Percentiles rank a stretch among this genome's conserved stretches.
Conservation (phyloP, 2,329 filamentous ascomycete species). For the Exserohilum turcica region DNA sequence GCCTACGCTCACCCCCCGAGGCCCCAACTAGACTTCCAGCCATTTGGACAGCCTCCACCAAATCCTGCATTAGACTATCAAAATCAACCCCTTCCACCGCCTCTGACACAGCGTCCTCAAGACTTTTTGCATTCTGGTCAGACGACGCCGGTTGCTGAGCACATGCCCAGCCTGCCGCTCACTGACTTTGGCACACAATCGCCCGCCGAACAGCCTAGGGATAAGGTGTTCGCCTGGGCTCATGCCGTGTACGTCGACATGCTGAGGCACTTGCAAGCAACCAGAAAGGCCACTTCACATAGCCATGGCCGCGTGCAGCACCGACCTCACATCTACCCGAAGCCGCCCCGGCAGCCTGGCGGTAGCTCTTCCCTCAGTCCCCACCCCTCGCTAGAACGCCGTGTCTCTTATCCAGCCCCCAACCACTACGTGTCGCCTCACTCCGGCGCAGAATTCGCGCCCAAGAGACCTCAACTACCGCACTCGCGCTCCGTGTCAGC, state of each 20-base stretch:
- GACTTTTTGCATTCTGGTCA: slow-evolving; percentile 41
- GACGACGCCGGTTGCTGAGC: slow-evolving; percentile 33
- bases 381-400: slow-evolving; percentile 45
- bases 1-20: slow-evolving; percentile 29
- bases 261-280: slow-evolving; percentile 55
- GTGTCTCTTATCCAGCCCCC: slow-evolving; percentile 34
- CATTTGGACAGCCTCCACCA: slow-evolving; percentile 33
- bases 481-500: slow-evolving; percentile 41
- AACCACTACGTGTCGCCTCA: slow-evolving; percentile 26
- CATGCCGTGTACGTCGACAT: slow-evolving; percentile 56
- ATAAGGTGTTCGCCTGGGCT: slow-evolving; percentile 54
- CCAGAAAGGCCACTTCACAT: slow-evolving; percentile 48
- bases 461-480: slow-evolving; percentile 27
- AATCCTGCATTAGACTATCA: slow-evolving; percentile 37
- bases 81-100: slow-evolving; percentile 25
- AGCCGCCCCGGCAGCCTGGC: slow-evolving; percentile 63
- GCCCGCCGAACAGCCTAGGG: slow-evolving; percentile 50
- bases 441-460: slow-evolving; percentile 24
- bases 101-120: slow-evolving; percentile 29
- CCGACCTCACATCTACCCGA: slow-evolving; percentile 65
- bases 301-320: slow-evolving; percentile 50
- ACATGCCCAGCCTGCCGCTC: slow-evolving; percentile 26
- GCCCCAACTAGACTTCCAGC: slow-evolving; percentile 31
- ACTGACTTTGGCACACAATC: slow-evolving; percentile 51
- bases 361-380: slow-evolving; percentile 47